Evolutionary conservation across 768 basidiomycete genomes (phyloP).

Genomic region (Gloeostereum incarnatum): DNA sequence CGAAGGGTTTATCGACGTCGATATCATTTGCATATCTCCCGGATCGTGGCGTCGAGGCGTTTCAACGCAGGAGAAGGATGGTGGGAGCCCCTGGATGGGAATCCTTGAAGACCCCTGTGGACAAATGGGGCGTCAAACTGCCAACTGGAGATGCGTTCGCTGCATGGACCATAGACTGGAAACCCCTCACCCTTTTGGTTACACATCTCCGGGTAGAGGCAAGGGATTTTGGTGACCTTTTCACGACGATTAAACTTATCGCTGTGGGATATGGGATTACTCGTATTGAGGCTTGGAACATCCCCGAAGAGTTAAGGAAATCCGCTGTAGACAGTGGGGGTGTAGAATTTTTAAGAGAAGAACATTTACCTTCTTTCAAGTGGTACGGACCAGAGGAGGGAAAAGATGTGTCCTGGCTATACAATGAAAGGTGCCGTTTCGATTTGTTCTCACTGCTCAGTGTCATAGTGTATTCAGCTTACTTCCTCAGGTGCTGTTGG

Average conservation of each 20-base stretch:
- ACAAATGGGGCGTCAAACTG: conserved; percentile 3
- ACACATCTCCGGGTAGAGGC: conserved; percentile 27
- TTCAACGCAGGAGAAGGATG: conserved; percentile 28
- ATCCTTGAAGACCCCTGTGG: conserved; percentile 8
- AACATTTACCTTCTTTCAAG: conserved; percentile 33
- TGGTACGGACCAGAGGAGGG: conserved; percentile 36
- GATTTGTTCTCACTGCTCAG: conserved; percentile 5
- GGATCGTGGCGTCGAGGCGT: conserved; percentile 36
- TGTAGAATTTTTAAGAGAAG: conserved; percentile 20
- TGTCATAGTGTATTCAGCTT: background rate
- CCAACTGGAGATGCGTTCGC: conserved; percentile 22
- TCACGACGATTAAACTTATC: conserved; percentile 22
- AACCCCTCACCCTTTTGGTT: conserved; percentile 26
- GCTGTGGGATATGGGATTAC: conserved; percentile 24
- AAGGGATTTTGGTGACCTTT: conserved; percentile 22
- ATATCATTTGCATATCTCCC: conserved; percentile 32
- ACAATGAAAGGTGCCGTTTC: conserved; percentile 44
- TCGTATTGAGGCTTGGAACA: conserved; percentile 38
- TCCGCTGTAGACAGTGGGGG: conserved; percentile 19
- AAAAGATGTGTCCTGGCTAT: conserved; percentile 29
- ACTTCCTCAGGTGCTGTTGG: conserved; percentile 26
- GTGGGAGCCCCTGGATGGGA: no score
- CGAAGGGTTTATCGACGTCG: conserved; percentile 7
- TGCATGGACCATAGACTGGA: conserved; percentile 34
- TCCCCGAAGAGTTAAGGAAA: conserved; percentile 24